Conservation (phyloP, 768 basidiomycete genomes). For the Boletus rex-veris region DNA sequence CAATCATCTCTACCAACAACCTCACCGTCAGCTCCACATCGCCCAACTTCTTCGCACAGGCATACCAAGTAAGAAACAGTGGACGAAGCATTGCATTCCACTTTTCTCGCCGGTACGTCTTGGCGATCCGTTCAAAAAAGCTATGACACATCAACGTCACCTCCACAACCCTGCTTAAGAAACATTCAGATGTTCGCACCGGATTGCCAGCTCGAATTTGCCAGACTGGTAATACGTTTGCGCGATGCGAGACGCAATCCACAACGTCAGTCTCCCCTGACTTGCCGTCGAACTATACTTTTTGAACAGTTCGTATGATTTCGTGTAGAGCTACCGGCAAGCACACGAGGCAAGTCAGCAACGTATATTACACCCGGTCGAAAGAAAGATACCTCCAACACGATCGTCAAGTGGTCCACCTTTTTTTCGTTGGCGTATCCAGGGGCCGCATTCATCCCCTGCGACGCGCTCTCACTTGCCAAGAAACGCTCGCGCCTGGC, state of each 20-base stretch:
- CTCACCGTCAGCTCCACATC: constrained; percentile 74
- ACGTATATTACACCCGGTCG: not conserved
- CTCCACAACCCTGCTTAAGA: not conserved
- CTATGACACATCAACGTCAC: constrained; percentile 34
- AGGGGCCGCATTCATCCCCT: constrained; percentile 46
- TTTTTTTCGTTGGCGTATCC: constrained; percentile 89
- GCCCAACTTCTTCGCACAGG: constrained; percentile 73
- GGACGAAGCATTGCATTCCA: constrained; percentile 76
- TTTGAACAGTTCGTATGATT: constrained; percentile 92
- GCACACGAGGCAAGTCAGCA: not conserved
- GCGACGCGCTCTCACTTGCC: constrained; percentile 42
- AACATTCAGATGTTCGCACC: constrained; percentile 39
- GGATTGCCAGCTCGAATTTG: constrained; percentile 84
- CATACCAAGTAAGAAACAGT: constrained; percentile 76
- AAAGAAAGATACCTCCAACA: constrained; percentile 62
- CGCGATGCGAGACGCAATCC: constrained; percentile 88
- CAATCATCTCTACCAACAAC: constrained; percentile 80
- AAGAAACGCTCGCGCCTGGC: constrained; percentile 67
- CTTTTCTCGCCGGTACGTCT: constrained; percentile 79
- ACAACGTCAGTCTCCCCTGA: constrained; percentile 82
- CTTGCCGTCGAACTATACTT: constrained; percentile 52
- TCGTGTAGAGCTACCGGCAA: constrained; percentile 87
- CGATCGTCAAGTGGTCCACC: constrained; percentile 79
- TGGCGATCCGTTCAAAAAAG: constrained; percentile 91
- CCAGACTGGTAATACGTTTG: constrained; percentile 76